Evolutionary conservation across 2,329 filamentous ascomycete species (phyloP).

Genomic region (Colletotrichum gloeosporioides): DNA sequence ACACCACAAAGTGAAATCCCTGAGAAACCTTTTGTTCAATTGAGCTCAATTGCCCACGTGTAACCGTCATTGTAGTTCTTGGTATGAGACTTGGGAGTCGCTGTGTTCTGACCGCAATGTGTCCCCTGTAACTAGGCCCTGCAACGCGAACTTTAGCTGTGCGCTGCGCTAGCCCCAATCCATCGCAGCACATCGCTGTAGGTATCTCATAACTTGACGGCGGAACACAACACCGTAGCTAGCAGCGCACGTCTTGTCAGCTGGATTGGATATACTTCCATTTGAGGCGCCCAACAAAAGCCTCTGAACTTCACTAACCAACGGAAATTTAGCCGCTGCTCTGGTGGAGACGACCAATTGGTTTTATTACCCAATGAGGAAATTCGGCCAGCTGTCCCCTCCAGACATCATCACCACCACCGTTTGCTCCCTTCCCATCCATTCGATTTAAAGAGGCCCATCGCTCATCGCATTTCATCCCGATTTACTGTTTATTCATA

Average conservation of each 20-base stretch:
- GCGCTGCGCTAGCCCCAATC: neutral
- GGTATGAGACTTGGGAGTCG: neutral
- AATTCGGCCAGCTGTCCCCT: neutral
- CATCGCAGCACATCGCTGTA: neutral
- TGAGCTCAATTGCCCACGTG: rapidly evolving
- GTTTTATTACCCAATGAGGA: neutral
- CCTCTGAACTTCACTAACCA: neutral
- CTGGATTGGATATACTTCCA: neutral
- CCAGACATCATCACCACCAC: neutral
- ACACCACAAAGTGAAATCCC: rapidly evolving
- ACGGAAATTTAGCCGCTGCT: neutral
- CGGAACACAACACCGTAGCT: neutral
- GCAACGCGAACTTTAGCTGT: neutral
- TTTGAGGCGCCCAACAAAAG: neutral
- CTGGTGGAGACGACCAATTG: neutral
- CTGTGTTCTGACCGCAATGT: neutral
- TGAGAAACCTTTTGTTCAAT: rapidly evolving
- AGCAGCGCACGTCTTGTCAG: neutral
- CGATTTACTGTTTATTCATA: neutral
- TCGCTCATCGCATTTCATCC: neutral
- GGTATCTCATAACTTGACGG: neutral
- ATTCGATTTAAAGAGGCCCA: neutral
- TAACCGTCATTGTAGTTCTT: neutral
- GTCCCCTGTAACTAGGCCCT: neutral
- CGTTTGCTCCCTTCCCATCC: neutral